A percentile compares a stretch with the other conserved stretches of the same genome.
Evolutionary conservation across 2,329 filamentous ascomycete genomes (phyloP).

Genomic region (Plenodomus biglobosus): DNA sequence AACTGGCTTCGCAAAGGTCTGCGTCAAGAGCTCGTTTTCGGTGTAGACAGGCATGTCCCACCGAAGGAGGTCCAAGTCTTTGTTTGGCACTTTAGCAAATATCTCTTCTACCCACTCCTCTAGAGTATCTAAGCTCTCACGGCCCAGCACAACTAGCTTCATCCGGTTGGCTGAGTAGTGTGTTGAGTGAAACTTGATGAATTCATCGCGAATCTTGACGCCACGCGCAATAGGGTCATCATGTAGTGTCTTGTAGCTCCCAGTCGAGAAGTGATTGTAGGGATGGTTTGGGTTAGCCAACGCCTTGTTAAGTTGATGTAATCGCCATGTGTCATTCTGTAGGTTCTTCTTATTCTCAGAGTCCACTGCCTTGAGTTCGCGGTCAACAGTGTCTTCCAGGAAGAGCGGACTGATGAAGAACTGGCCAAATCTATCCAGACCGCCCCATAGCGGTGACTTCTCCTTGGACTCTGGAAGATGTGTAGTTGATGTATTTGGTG

Average conservation of each 20-base stretch:
- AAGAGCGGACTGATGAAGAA: slow-evolving; percentile 92
- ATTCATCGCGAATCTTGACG: slow-evolving; percentile 84
- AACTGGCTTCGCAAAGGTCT: slow-evolving; percentile 86
- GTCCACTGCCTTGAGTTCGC: slow-evolving; percentile 85
- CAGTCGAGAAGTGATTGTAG: slow-evolving; percentile 88
- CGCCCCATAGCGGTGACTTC: slow-evolving; percentile 71
- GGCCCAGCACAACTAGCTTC: slow-evolving; percentile 85
- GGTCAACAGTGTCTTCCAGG: slow-evolving; percentile 78
- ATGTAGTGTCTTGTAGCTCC: slow-evolving; percentile 83
- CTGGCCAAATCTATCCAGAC: slow-evolving; percentile 86
- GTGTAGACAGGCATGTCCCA: slow-evolving; percentile 67
- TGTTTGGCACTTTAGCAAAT: slow-evolving; percentile 80
- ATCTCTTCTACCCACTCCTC: slow-evolving; percentile 82
- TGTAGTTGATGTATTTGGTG: slow-evolving; percentile 40
- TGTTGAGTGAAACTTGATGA: slow-evolving; percentile 86
- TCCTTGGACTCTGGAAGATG: slow-evolving; percentile 42
- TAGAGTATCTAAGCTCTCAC: slow-evolving; percentile 77
- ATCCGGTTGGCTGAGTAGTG: slow-evolving; percentile 93
- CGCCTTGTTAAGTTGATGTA: slow-evolving; percentile 85
- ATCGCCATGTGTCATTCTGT: slow-evolving; percentile 83
- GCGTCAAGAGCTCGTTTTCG: slow-evolving; percentile 63
- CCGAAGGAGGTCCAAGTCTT: slow-evolving; percentile 68
- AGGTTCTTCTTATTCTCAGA: slow-evolving; percentile 98
- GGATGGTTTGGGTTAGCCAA: slow-evolving; percentile 86
- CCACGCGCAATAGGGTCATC: slow-evolving; percentile 76